Evolutionary conservation across 2,329 filamentous ascomycete species (phyloP).

Genomic region (Tolypocladium ophioglossoides): DNA sequence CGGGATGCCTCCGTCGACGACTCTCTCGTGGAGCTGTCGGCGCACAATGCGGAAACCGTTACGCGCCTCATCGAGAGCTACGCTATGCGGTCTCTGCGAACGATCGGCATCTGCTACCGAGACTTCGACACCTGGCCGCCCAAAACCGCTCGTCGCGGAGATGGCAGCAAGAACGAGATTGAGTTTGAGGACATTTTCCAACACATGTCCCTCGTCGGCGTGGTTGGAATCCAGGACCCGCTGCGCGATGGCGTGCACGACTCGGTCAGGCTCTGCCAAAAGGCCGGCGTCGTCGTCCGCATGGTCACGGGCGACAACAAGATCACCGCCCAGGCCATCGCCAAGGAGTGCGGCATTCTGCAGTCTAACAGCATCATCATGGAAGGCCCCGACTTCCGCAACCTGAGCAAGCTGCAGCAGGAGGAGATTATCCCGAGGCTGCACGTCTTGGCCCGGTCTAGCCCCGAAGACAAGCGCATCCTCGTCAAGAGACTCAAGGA

Average conservation of each 20-base stretch:
- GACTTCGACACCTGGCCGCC: slow-evolving; percentile 85
- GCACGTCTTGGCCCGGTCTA: slow-evolving; percentile 63
- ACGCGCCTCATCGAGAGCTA: slow-evolving; percentile 64
- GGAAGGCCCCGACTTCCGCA: slow-evolving; percentile 70
- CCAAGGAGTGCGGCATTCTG: slow-evolving; percentile 67
- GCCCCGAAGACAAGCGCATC: slow-evolving; percentile 66
- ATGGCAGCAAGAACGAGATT: slow-evolving; percentile 48
- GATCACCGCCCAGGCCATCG: slow-evolving; percentile 68
- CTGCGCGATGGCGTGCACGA: slow-evolving; percentile 64
- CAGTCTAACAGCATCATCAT: slow-evolving; percentile 58
- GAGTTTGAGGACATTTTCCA: slow-evolving; percentile 56
- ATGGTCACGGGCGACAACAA: slow-evolving; percentile 85
- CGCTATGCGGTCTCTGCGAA: slow-evolving; percentile 69
- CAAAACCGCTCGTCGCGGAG: slow-evolving; percentile 41
- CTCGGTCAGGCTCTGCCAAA: slow-evolving; percentile 62
- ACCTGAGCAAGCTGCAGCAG: slow-evolving; percentile 55
- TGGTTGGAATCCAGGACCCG: slow-evolving; percentile 76
- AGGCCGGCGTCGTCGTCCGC: slow-evolving; percentile 67
- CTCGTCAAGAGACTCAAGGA: slow-evolving; percentile 63
- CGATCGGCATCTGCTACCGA: slow-evolving; percentile 73
- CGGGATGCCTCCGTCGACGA: slow-evolving; percentile 36
- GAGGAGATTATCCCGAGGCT: slow-evolving; percentile 57
- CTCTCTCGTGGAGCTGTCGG: slow-evolving; percentile 32
- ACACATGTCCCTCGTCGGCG: slow-evolving; percentile 55
- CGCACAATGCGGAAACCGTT: slow-evolving; percentile 45